A percentile compares a stretch with the other conserved stretches of the same genome.
These are phyloP conservation scores for Narthecium ossifragum DNA, from an alignment of 106 monocot species.

Conservation along the genomic window DNA sequence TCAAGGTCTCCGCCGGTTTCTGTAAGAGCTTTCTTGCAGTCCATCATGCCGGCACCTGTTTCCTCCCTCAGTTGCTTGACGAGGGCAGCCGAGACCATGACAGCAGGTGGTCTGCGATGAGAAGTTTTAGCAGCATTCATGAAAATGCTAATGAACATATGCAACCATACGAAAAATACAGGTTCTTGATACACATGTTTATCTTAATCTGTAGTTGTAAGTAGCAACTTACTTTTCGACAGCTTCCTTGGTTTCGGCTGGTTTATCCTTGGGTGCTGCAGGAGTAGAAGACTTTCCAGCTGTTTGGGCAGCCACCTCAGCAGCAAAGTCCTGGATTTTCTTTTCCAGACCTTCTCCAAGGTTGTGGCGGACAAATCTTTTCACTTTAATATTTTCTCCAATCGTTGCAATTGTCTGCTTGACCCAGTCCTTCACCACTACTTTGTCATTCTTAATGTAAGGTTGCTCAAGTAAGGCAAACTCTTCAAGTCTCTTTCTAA, in stretches of 20 bases:
- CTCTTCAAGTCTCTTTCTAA: constrained; percentile 81
- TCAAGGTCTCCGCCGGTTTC: constrained; percentile 72
- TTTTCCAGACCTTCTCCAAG: constrained; percentile 94
- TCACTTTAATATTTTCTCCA: constrained; percentile 96
- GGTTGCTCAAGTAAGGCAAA: constrained; percentile 88
- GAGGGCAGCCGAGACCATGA: constrained; percentile 56
- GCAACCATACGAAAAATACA: too few relatives aligned
- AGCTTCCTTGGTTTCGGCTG: constrained; percentile 29
- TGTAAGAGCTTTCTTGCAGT: constrained; percentile 88
- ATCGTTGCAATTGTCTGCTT: constrained; percentile 91
- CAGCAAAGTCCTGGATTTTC: constrained; percentile 89
- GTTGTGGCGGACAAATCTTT: constrained; percentile 75
- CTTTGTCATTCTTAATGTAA: constrained; percentile 90
- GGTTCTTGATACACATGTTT: too few relatives aligned
- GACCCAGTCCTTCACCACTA: constrained; percentile 67
- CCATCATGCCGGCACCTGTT: constrained; percentile 98
- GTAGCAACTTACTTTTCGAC: constrained; percentile 52
- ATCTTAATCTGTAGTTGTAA: too few relatives aligned
- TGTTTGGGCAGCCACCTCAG: constrained; percentile 95
- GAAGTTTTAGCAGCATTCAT: constrained; percentile 3
- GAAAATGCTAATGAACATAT: not conserved
- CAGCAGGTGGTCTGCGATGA: constrained; percentile 33
- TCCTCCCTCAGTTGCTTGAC: constrained; percentile 93
- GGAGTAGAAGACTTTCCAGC: constrained; percentile 42
- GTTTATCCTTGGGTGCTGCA: constrained; percentile 22